Base-by-base conservation (phyloP, 2,329 filamentous ascomycete genomes). In the Esteya vermicola region DNA sequence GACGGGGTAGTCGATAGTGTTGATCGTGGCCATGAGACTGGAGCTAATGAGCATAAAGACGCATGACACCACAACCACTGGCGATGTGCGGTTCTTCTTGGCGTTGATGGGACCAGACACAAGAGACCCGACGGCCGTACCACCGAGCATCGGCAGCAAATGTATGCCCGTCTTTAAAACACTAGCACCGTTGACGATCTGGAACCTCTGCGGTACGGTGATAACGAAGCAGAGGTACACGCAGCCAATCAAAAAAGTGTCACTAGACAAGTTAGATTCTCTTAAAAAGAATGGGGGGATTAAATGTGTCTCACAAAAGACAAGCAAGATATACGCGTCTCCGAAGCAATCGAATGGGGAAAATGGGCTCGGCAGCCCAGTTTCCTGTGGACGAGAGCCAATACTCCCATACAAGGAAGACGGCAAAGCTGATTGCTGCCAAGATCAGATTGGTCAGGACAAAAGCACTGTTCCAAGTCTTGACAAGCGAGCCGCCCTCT, bases 161-260 rank as follows among this genome's bases (percentile, higher is more conserved):
- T 74, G 67, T 4, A 77, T 52, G 5, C 74, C 72, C 1, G 73
- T 70, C 49, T 63, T 62, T 20, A 77, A 58, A 0, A 69, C 62
- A 25, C 56, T 63, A 36, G 75, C 63, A 6, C 57, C 58, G 45
- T 75, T 69, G 39, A 76, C 65, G 28, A 78, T 68, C 44, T 78
- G 73, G 37, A 76, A 72, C 7, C 72, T 59, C 46, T 78, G 70
- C 1, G 75, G 74, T 5, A 79, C 62, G 25, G 68, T 63, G 41
- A 77, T 66, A 12, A 72, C 65, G n/a, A 75, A 60, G 5, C 69
- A 59, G 19, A 78, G 66, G 44, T 75, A 77, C 0, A 67, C 60
- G 38, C 71, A 74, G 2, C 73, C 73, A 0, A 67, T 68, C 16
- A 77, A 58, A 14, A 77, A 55, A 3, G 72, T 75, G 21, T 68